Conservation (phyloP, 805 yeast genomes). For the Candida koratica region DNA sequence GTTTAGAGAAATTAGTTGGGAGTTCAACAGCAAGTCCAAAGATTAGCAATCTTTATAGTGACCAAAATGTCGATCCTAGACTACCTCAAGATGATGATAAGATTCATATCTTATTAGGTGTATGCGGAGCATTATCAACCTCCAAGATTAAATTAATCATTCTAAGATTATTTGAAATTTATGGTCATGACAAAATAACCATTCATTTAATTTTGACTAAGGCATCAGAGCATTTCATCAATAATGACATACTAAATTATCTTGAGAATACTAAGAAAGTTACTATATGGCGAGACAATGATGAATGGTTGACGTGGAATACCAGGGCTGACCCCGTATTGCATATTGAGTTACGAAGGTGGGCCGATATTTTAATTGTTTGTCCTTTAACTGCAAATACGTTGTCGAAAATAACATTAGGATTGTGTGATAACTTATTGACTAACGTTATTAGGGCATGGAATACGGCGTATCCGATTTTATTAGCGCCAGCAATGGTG, state of each 20-base stretch:
- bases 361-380: slow-evolving; percentile 92
- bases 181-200: slow-evolving; percentile 45
- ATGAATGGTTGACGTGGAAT: slow-evolving; percentile 74
- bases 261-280: slow-evolving; percentile 41
- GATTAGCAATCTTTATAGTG: slow-evolving; percentile 14
- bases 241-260: slow-evolving; percentile 40
- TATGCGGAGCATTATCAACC: slow-evolving; percentile 54
- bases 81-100: slow-evolving; percentile 53
- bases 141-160: slow-evolving; percentile 52
- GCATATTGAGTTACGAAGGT: slow-evolving; percentile 89
- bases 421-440: slow-evolving; percentile 86
- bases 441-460: slow-evolving; percentile 92
- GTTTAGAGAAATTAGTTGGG: slow-evolving; percentile 13
- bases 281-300: slow-evolving; percentile 54
- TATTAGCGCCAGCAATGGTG: slow-evolving; percentile 95
- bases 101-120: slow-evolving; percentile 52
- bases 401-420: slow-evolving; percentile 81
- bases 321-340: slow-evolving; percentile 82
- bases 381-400: slow-evolving; percentile 97
- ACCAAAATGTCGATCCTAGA: slow-evolving; percentile 53
- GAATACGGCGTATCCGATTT: slow-evolving; percentile 86
- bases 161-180: slow-evolving; percentile 48
- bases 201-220: slow-evolving; percentile 53
- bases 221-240: slow-evolving; percentile 50
- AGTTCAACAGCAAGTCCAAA: slow-evolving; percentile 10